Evolutionary conservation across 495 filamentous ascomycete genomes (phyloP), one percentile per base, ranked within the genome.

Genomic region (Annulohypoxylon maeteangense): DNA sequence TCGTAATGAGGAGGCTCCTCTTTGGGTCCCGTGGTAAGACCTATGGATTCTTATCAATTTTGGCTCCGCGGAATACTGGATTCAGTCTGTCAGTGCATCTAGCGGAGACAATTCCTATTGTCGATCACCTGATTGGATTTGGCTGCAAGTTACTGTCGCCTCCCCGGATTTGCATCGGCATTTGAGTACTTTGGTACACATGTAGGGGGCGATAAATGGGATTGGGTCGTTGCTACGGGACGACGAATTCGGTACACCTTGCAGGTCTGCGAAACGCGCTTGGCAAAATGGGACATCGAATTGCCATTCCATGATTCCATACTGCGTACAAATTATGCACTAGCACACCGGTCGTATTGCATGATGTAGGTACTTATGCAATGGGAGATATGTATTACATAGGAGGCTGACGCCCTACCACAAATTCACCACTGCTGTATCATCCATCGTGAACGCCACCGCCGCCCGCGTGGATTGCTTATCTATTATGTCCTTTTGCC

Each of bases 81-180:
- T n/a, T n/a, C n/a, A n/a, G n/a, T n/a, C n/a, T n/a, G n/a, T n/a
- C n/a, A n/a, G n/a, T n/a, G 16, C 36, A 40, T n/a, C n/a, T 14
- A 14, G 36, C 36, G 14, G 36, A 40, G n/a, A 0, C 14, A 10
- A 40, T 14, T 14, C 12, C 14, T 48, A 61, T 23, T 27, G 48
- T 18, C 53, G 7, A 36, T 44, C 47, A 31, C 40, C 20, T 62
- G 67, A 69, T 58, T 69, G 53, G 59, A 7, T 58, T 58, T 34
- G 23, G 40, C 25, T 60, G 5, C 18, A 25, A 11, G 55, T 34
- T 44, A 23, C 59, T 50, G 53, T 59, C 25, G n/a, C 22, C 36
- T 27, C 69, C 63, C 63, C 63, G 58, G 69, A 71, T 71, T 55
- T 67, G 51, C 63, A 59, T 38, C 38, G 47, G 38, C 18, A 32